phyloP scores from a whole-genome alignment of 2,329 filamentous ascomycete genomes.

The Talaromyces sp. region DNA sequence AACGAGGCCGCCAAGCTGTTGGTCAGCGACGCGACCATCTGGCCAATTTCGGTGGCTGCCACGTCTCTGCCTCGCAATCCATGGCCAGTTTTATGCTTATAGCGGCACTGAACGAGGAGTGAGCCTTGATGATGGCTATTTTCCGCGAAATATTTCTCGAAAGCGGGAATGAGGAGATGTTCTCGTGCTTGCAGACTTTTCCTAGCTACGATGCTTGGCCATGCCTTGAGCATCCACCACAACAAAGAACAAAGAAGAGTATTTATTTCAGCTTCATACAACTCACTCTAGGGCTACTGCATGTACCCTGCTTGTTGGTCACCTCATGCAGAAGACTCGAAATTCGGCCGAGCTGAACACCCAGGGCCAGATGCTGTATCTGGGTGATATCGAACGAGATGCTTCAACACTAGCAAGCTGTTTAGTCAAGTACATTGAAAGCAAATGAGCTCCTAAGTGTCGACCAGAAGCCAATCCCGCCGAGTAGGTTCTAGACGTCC shows the following conservation, averaged over 20 bases:
- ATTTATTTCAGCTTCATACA: no score
- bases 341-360: background rate
- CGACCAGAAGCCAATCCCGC: constrained; percentile 72
- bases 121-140: constrained; percentile 3
- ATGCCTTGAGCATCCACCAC: constrained; percentile 3
- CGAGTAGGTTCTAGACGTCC: constrained; percentile 47
- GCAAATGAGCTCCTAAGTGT: constrained; percentile 65
- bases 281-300: background rate
- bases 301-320: background rate
- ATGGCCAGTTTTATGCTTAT: background rate
- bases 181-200: constrained; percentile 4
- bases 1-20: background rate
- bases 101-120: background rate
- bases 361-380: constrained; percentile 72
- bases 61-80: constrained; percentile 4
- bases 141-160: constrained; percentile 4
- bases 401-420: constrained; percentile 64
- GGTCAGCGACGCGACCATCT: constrained; percentile 7
- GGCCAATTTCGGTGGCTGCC: constrained; percentile 6
- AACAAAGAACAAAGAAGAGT: background rate
- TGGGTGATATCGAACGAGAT: constrained; percentile 73
- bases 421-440: constrained; percentile 76
- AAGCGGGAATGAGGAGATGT: constrained; percentile 11
- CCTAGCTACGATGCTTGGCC: background rate
- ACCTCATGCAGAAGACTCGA: background rate